Conservation (phyloP, 176 grass and related monocot genomes). For the Aegilops tauschii region DNA sequence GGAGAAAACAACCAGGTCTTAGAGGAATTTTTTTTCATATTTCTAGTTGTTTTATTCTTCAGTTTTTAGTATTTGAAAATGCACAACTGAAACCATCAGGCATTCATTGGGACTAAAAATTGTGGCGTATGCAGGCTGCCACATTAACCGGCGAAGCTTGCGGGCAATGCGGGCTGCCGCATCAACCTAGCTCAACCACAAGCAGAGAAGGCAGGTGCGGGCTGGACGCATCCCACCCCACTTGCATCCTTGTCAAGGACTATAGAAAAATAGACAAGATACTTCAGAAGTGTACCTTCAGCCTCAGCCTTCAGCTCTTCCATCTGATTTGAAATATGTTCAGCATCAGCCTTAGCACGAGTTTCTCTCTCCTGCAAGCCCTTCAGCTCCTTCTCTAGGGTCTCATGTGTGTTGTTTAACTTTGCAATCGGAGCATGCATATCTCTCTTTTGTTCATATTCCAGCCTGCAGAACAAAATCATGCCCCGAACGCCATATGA, state of each 20-base stretch:
- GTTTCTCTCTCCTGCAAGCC: conserved; percentile 68
- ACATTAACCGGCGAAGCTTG: background rate
- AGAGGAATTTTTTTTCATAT: background rate
- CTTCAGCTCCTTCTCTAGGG: conserved; percentile 82
- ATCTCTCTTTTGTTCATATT: conserved; percentile 98
- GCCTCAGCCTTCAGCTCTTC: conserved; percentile 73
- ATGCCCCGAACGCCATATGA: conserved; percentile 14
- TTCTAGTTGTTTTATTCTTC: background rate
- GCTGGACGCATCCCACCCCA: background rate
- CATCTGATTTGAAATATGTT: conserved; percentile 71
- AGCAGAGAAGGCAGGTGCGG: background rate
- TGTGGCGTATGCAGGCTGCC: background rate
- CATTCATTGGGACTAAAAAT: background rate
- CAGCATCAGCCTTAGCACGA: conserved; percentile 58
- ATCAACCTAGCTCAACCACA: background rate
- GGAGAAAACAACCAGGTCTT: background rate
- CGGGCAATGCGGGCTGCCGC: background rate
- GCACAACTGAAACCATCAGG: background rate
- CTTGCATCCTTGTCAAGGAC: background rate
- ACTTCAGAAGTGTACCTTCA: conserved; percentile 63
- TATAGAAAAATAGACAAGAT: conserved; percentile 11
- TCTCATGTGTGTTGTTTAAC: conserved; percentile 53
- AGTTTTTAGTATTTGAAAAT: background rate
- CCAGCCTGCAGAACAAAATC: conserved; percentile 61
- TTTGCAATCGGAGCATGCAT: conserved; percentile 75